phyloP scores from a whole-genome alignment of 768 basidiomycete species.

The Obba rivulosa region DNA sequence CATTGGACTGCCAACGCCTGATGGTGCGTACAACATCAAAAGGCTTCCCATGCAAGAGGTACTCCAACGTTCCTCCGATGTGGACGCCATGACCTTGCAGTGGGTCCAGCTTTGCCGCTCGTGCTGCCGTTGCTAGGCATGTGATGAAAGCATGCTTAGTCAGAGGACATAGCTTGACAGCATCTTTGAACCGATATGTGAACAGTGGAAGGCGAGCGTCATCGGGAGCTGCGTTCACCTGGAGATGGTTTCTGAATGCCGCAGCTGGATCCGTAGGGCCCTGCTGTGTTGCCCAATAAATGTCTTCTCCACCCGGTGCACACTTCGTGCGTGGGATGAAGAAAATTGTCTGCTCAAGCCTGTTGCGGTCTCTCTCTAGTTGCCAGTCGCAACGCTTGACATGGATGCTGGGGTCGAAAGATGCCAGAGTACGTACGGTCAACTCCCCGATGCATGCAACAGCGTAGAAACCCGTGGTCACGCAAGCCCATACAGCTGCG shows the following conservation, averaged over 20 bases:
- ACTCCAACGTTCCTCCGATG: slow-evolving; percentile 30
- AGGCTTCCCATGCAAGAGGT: slow-evolving; percentile 30
- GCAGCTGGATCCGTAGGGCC: slow-evolving; percentile 18
- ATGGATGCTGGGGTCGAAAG: background rate
- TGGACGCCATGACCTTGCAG: slow-evolving; percentile 27
- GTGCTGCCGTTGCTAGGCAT: slow-evolving; percentile 10
- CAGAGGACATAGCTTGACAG: no score
- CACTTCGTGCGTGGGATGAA: slow-evolving; percentile 20
- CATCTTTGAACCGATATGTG: slow-evolving; percentile 18
- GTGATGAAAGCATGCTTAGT: no score
- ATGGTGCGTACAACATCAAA: no score
- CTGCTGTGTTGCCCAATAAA: slow-evolving; percentile 14
- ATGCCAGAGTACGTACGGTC: background rate
- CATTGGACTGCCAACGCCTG: no score
- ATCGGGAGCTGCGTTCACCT: slow-evolving; percentile 23
- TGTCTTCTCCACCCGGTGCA: slow-evolving; percentile 32
- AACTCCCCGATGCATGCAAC: background rate
- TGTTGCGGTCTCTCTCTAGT: slow-evolving; percentile 16
- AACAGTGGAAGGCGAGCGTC: slow-evolving; percentile 29
- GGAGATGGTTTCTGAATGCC: slow-evolving; percentile 23
- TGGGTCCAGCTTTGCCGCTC: slow-evolving; percentile 4
- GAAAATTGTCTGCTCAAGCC: slow-evolving; percentile 22
- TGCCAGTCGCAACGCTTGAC: slow-evolving; percentile 8
- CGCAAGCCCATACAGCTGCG: slow-evolving; percentile 20
- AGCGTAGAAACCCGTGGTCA: slow-evolving; percentile 27